phyloP scores from a whole-genome alignment of 2,329 filamentous ascomycete genomes.

The Arthrobotrys megalospora region DNA sequence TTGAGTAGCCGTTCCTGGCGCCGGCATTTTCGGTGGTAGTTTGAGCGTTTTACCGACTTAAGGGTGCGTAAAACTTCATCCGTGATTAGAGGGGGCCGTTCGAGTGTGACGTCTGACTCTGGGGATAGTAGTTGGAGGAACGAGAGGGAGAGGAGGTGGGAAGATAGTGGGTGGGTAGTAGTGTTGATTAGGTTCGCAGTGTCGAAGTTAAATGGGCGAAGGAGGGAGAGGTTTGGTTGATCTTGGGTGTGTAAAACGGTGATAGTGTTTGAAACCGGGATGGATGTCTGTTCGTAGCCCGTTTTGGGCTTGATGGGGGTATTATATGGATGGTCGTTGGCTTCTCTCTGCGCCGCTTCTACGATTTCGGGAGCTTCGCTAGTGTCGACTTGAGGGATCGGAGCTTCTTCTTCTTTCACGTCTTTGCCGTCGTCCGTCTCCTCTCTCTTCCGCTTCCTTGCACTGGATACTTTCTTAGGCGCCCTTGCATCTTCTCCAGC shows the following conservation, averaged over 20 bases:
- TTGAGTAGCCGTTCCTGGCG: conserved; percentile 81
- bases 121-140: conserved; percentile 93
- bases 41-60: conserved; percentile 86
- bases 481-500: conserved; percentile 79
- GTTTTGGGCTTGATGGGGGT: conserved; percentile 50
- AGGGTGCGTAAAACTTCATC: conserved; percentile 76
- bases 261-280: conserved; percentile 78
- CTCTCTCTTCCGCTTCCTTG: conserved; percentile 57
- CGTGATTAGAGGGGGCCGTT: conserved; percentile 75
- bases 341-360: conserved; percentile 16
- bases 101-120: conserved; percentile 80
- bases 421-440: conserved; percentile 42
- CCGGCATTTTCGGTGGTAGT: conserved; percentile 89
- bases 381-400: conserved; percentile 12
- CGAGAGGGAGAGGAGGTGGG: conserved; percentile 84
- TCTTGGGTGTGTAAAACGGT: conserved; percentile 85
- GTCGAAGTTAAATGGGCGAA: conserved; percentile 93
- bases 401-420: conserved; percentile 11
- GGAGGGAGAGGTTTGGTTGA: conserved; percentile 87
- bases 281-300: conserved; percentile 74
- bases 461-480: conserved; percentile 83
- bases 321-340: conserved; percentile 33
- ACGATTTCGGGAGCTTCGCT: conserved; percentile 20
- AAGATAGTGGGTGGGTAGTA: conserved; percentile 82
- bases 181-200: conserved; percentile 74